These are phyloP conservation scores for Lindgomyces ingoldianus DNA, from an alignment of 495 filamentous ascomycete genomes.

Conservation along the genomic window DNA sequence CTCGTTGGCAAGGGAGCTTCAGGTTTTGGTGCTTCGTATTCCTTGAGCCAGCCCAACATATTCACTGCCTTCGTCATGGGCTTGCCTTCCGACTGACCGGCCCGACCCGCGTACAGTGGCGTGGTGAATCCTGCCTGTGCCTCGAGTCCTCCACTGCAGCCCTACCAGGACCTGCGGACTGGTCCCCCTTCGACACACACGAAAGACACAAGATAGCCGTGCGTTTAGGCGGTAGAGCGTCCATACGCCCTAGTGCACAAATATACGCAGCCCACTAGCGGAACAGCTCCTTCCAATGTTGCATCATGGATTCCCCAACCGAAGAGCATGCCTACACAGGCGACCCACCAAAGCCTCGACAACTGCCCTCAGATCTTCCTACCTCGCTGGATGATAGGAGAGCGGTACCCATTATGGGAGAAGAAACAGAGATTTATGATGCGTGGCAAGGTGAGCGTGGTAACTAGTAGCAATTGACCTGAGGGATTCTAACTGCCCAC, in stretches of 20 bases:
- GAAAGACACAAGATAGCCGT: too few relatives aligned
- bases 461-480: not conserved
- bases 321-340: slow-evolving; percentile 33
- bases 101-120: not conserved
- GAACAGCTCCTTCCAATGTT: slow-evolving; percentile 1
- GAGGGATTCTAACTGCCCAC: not conserved
- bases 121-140: not conserved
- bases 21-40: too few relatives aligned
- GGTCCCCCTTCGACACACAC: too few relatives aligned
- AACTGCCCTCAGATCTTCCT: slow-evolving; percentile 83
- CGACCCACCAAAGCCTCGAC: slow-evolving; percentile 42
- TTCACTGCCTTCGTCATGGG: not conserved
- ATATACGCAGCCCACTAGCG: not conserved
- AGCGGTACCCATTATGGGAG: slow-evolving; percentile 56
- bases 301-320: slow-evolving; percentile 33
- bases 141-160: too few relatives aligned
- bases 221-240: too few relatives aligned
- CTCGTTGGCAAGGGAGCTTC: too few relatives aligned
- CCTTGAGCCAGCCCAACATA: not conserved
- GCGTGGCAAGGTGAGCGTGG: slow-evolving; percentile 83
- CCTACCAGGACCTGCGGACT: too few relatives aligned
- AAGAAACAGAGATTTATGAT: slow-evolving; percentile 96
- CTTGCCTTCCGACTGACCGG: not conserved
- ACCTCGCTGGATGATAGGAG: slow-evolving; percentile 87
- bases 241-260: too few relatives aligned